phyloP scores from a whole-genome alignment of 495 filamentous ascomycete genomes.

The Trichoderma reesei region DNA sequence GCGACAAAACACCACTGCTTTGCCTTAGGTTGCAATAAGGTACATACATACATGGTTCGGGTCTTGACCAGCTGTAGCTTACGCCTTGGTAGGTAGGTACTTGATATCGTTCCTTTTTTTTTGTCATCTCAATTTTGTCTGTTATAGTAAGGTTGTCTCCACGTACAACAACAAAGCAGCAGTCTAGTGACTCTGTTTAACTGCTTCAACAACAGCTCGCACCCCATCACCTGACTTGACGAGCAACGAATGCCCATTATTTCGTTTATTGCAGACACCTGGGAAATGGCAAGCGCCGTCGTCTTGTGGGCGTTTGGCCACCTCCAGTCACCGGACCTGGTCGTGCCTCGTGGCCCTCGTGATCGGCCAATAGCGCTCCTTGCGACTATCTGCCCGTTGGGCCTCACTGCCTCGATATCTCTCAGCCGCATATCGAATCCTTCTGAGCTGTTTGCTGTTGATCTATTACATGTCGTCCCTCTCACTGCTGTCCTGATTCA shows the following conservation, averaged over 20 bases:
- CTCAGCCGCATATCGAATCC: background rate
- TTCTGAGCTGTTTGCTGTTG: background rate
- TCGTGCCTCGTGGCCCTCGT: slow-evolving; percentile 1
- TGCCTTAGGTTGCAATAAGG: background rate
- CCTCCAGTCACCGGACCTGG: background rate
- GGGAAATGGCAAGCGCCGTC: background rate
- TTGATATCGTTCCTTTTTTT: background rate
- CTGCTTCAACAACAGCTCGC: too few species aligned
- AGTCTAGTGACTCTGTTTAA: background rate
- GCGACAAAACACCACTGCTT: too few species aligned
- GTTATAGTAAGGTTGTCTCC: background rate
- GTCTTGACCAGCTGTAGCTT: background rate
- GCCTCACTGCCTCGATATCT: background rate
- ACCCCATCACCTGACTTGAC: too few species aligned
- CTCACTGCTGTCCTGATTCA: background rate
- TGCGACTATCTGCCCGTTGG: background rate
- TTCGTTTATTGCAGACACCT: background rate
- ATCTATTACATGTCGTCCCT: background rate
- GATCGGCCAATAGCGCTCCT: slow-evolving; percentile 1
- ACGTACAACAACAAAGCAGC: background rate
- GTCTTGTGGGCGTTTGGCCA: background rate
- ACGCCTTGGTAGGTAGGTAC: background rate
- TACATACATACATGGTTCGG: background rate
- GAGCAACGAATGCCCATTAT: too few species aligned
- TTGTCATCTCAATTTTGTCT: background rate